Conservation (phyloP, 75 land plant species). For the Azolla pinnata region DNA sequence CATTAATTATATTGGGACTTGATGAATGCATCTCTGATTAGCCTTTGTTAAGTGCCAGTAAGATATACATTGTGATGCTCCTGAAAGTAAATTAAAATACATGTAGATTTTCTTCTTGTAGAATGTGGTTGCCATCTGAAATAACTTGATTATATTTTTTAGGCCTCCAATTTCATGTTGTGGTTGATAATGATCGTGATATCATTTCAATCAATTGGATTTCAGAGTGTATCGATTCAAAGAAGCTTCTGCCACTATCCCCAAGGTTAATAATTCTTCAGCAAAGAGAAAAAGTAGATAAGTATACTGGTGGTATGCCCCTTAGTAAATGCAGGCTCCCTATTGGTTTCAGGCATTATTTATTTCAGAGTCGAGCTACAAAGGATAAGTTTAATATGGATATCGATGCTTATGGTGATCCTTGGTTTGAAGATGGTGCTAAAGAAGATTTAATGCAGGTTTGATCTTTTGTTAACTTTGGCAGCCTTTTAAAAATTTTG, state of each 20-base stretch:
- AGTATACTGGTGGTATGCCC: too few species aligned
- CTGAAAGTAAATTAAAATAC: too few species aligned
- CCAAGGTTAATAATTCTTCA: slow-evolving; percentile 28
- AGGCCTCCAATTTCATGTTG: slow-evolving; percentile 21
- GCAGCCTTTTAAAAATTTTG: too few species aligned
- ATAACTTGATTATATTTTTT: not conserved
- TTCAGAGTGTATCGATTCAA: slow-evolving; percentile 6
- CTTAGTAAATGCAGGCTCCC: too few species aligned
- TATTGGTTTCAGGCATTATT: slow-evolving; percentile 16
- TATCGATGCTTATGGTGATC: slow-evolving; percentile 20
- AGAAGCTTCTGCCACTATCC: slow-evolving; percentile 14
- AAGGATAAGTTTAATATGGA: not conserved
- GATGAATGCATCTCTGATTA: too few species aligned
- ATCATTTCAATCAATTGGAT: slow-evolving; percentile 21
- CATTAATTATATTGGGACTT: too few species aligned
- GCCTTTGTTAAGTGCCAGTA: too few species aligned
- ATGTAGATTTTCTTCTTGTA: too few species aligned
- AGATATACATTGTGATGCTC: too few species aligned
- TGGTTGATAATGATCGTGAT: slow-evolving; percentile 14
- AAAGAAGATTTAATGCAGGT: slow-evolving; percentile 16
- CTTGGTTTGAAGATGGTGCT: slow-evolving; percentile 15
- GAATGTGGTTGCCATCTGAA: too few species aligned
- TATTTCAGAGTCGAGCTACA: slow-evolving; percentile 12
- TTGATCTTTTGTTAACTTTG: too few species aligned
- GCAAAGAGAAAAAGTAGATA: too few species aligned